Evolutionary conservation across 2,329 filamentous ascomycete genomes (phyloP), one percentile per base, ranked within the genome.

Genomic region (Cladosporium cucumerinum): DNA sequence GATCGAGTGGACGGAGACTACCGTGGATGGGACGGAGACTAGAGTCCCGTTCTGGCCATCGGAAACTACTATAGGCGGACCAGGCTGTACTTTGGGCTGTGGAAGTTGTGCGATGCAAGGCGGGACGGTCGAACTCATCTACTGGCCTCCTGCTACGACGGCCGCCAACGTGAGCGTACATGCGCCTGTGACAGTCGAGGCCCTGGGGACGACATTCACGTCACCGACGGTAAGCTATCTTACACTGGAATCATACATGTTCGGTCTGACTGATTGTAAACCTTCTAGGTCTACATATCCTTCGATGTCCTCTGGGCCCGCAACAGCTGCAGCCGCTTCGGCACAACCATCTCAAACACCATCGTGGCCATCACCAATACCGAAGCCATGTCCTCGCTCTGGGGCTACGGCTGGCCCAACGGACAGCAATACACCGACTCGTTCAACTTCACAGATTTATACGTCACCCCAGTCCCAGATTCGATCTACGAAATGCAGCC

Each of bases 251-350:
- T n/a, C n/a, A n/a, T n/a, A n/a, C n/a, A n/a, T n/a, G n/a, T n/a
- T n/a, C n/a, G n/a, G n/a, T n/a, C n/a, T n/a, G 39, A 46, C 39
- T 46, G 10, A 46, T n/a, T 3, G 0, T 21, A 2, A 5, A 46
- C 3, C 25, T 2, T 36, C 16, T 6, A 60, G 57, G 61, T 71
- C 16, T 72, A 72, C 64, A 67, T 72, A 14, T 70, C 68, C 21
- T 72, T 66, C 65, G 65, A 66, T 25, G 63, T 60, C 3, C 51
- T 72, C 18, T 70, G 67, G 60, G 70, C 70, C 1, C 67, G 67
- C 28, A 63, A 72, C 51, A 67, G 65, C 23, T 72, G 70, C 54
- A 54, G 61, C 21, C 51, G 30, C 10, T 55, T 70, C 16, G 69
- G 69, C 2, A 23, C 57, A 1, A 66, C 66, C 3, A 65, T 67